phyloP scores from a whole-genome alignment of 2,329 filamentous ascomycete genomes.

The Zelopaecilomyces penicillatus region DNA sequence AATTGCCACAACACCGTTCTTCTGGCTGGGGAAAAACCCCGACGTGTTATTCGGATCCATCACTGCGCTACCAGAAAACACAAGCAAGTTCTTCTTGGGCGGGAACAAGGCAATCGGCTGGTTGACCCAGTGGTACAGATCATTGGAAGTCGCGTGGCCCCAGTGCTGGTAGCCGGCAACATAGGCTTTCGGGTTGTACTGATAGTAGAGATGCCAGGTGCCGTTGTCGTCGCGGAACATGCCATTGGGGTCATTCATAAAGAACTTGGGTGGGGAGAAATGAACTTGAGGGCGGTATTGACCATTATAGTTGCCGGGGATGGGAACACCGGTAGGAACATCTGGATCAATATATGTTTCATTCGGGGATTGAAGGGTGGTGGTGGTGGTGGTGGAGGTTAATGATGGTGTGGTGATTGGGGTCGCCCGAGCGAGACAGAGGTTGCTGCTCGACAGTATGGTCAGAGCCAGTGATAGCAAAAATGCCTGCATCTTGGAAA shows the following conservation, averaged over 20 bases:
- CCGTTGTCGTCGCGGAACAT: slow-evolving; percentile 50
- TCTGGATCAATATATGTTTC: background rate
- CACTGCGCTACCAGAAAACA: slow-evolving; percentile 49
- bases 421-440: background rate
- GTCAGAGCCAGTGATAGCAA: background rate
- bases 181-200: slow-evolving; percentile 36
- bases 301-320: slow-evolving; percentile 18
- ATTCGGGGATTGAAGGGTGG: background rate
- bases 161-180: slow-evolving; percentile 55
- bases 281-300: slow-evolving; percentile 43
- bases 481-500: background rate
- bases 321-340: slow-evolving; percentile 15
- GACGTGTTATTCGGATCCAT: slow-evolving; percentile 57
- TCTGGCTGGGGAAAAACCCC: slow-evolving; percentile 53
- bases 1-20: slow-evolving; percentile 52
- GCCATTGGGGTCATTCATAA: slow-evolving; percentile 58
- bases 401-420: background rate
- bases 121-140: slow-evolving; percentile 57
- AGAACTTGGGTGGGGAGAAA: slow-evolving; percentile 43
- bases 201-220: slow-evolving; percentile 57
- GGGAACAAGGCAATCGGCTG: slow-evolving; percentile 54
- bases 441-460: no score
- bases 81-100: slow-evolving; percentile 32
- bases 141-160: slow-evolving; percentile 55
- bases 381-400: background rate